Conservation (phyloP, 2,329 filamentous ascomycete genomes). For the Pseudogymnoascus sp. region DNA sequence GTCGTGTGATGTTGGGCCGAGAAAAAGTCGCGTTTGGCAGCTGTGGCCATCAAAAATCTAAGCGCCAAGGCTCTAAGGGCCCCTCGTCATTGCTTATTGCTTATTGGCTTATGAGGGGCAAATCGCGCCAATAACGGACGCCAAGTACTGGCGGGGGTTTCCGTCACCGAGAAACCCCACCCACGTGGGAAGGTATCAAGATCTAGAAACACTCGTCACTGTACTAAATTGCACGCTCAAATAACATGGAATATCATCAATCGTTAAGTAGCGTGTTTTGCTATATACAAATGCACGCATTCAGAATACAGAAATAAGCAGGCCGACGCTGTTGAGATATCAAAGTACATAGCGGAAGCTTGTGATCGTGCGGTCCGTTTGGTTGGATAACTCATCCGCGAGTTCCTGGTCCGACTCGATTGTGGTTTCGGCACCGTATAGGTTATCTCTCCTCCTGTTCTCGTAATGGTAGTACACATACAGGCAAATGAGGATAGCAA, state of each 20-base stretch:
- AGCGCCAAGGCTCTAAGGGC: neutral
- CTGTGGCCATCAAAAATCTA: neutral
- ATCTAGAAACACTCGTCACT: no score
- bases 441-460: neutral
- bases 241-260: neutral
- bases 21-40: neutral
- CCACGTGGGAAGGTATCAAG: no score
- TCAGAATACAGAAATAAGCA: neutral
- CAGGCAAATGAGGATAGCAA: neutral
- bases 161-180: no score
- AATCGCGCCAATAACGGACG: neutral
- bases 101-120: neutral
- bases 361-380: neutral
- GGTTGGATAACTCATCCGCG: constrained; percentile 10
- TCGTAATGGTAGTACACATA: constrained; percentile 6
- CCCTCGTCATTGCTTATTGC: neutral
- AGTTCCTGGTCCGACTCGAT: constrained; percentile 3
- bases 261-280: neutral
- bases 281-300: neutral
- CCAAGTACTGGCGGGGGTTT: neutral
- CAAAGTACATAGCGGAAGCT: neutral
- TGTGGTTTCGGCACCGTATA: neutral
- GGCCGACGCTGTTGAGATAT: neutral
- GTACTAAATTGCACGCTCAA: neutral
- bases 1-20: neutral